Evolutionary conservation across 345 rosid genomes (phyloP).

Genomic region (Eucalyptus albens): DNA sequence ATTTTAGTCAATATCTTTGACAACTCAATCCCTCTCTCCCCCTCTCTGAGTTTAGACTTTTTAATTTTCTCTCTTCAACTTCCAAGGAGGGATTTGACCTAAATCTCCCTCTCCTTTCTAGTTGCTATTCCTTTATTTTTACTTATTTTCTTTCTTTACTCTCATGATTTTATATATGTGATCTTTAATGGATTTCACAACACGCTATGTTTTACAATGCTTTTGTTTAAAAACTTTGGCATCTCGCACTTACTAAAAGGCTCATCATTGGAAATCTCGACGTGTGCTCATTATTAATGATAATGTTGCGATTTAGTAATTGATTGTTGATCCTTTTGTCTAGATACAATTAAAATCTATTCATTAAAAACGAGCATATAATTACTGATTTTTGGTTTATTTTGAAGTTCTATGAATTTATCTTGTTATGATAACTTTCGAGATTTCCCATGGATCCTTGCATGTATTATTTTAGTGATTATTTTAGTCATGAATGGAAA

Average conservation of each 20-base stretch:
- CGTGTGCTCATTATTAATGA: rapidly evolving
- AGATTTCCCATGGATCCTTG: rapidly evolving
- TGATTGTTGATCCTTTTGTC: rapidly evolving
- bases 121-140: too few relatives aligned
- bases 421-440: rapidly evolving
- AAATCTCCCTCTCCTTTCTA: rapidly evolving
- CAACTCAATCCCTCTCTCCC: neutral
- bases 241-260: too few relatives aligned
- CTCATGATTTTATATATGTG: rapidly evolving
- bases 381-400: rapidly evolving
- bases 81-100: rapidly evolving
- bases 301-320: rapidly evolving
- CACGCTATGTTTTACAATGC: rapidly evolving
- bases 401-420: too few relatives aligned
- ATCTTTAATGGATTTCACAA: rapidly evolving
- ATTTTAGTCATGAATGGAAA: too few relatives aligned
- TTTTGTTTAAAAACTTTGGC: rapidly evolving
- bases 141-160: too few relatives aligned
- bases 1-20: neutral
- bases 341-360: rapidly evolving
- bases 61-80: neutral
- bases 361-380: too few relatives aligned
- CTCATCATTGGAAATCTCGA: rapidly evolving
- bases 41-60: neutral
- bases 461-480: too few relatives aligned